phyloP scores from a whole-genome alignment of 2,329 filamentous ascomycete genomes.

The Botrytis pseudocinerea region DNA sequence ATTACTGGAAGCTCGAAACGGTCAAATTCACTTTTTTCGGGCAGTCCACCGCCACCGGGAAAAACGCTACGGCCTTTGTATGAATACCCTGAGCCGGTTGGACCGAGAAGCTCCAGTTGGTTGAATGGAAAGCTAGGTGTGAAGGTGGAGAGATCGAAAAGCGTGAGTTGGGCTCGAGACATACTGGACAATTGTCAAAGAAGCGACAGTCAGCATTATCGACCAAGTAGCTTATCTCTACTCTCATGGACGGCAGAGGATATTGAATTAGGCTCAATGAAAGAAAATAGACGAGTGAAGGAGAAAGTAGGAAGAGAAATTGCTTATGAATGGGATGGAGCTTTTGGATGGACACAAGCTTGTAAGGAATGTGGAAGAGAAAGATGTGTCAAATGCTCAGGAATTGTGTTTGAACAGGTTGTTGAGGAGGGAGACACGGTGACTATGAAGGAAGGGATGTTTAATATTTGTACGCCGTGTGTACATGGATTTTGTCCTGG shows the following conservation, averaged over 20 bases:
- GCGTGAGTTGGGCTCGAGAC: not conserved
- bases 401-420: constrained; percentile 11
- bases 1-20: not conserved
- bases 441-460: not conserved
- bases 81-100: constrained; percentile 10
- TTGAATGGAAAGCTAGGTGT: not conserved
- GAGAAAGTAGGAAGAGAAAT: constrained; percentile 1
- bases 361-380: constrained; percentile 12
- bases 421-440: not conserved
- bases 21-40: not conserved
- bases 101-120: constrained; percentile 15
- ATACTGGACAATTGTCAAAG: not conserved
- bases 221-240: not conserved
- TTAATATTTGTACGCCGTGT: constrained; percentile 16
- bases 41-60: not conserved
- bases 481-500: constrained; percentile 18
- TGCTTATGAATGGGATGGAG: constrained; percentile 21
- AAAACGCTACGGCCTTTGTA: not conserved
- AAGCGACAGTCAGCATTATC: not conserved
- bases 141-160: not conserved
- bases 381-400: constrained; percentile 8
- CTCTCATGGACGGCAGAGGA: constrained; percentile 16
- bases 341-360: constrained; percentile 12
- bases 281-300: too few species aligned
- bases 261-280: not conserved